Conservation (phyloP, 305 asterid species). For the Caryopteris hybrid region DNA sequence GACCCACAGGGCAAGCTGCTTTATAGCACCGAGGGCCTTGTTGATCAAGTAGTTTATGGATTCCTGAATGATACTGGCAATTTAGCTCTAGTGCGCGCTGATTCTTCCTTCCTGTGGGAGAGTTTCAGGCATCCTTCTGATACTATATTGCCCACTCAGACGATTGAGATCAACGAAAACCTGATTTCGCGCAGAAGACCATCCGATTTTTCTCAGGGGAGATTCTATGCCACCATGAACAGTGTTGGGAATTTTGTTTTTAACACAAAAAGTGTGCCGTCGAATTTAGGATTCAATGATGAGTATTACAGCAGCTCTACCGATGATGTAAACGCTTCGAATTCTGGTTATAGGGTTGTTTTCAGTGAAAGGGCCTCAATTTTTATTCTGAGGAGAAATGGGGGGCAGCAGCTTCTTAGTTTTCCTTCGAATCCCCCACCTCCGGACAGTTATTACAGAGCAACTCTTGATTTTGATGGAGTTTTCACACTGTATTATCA, state of each 20-base stretch:
- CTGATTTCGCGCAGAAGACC: conserved; percentile 24
- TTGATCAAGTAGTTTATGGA: conserved; percentile 8
- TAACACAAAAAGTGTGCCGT: conserved; percentile 19
- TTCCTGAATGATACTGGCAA: conserved; percentile 32
- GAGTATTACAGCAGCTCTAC: conserved; percentile 25
- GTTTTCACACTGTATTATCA: conserved; percentile 35
- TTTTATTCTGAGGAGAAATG: conserved; percentile 17
- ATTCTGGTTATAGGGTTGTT: conserved; percentile 20
- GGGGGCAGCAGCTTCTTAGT: neutral
- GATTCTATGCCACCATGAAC: conserved; percentile 31
- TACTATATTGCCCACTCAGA: conserved; percentile 47
- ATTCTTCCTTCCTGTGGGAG: conserved; percentile 36
- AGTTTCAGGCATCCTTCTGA: conserved; percentile 44
- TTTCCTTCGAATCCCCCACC: neutral
- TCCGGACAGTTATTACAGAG: conserved; percentile 33
- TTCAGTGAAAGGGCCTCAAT: conserved; percentile 16
- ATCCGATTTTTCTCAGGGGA: conserved; percentile 29
- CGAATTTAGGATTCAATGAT: conserved; percentile 14
- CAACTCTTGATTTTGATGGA: conserved; percentile 48
- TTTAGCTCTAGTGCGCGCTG: conserved; percentile 15
- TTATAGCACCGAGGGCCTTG: neutral
- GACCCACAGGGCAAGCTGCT: neutral
- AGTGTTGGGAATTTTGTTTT: conserved; percentile 27
- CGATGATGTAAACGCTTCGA: conserved; percentile 6
- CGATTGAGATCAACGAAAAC: neutral